Evolutionary conservation across 345 rosid genomes (phyloP).

Genomic region (Gossypium anomalum): DNA sequence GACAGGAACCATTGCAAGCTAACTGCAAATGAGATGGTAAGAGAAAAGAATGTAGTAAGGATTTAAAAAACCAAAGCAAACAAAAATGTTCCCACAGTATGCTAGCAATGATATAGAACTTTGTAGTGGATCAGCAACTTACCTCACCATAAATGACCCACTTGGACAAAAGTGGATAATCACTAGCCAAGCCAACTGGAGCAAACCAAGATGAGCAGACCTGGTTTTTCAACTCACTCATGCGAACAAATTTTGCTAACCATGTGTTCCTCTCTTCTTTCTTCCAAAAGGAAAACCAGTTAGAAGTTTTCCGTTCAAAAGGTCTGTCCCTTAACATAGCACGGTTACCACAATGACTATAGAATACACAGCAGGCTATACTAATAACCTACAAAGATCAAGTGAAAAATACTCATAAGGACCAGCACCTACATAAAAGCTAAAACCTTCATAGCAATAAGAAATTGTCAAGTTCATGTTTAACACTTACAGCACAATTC

Average conservation of each 20-base stretch:
- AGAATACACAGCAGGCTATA: constrained; percentile 94
- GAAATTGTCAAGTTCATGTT: constrained; percentile 6
- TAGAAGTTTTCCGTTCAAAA: constrained; percentile 43
- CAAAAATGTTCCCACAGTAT: neutral
- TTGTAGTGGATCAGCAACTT: constrained; percentile 10
- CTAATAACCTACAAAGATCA: constrained; percentile 69
- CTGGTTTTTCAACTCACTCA: constrained; percentile 88
- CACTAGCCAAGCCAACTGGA: constrained; percentile 98
- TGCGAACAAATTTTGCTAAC: constrained; percentile 65
- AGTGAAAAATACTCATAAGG: constrained; percentile 13
- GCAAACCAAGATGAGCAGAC: constrained; percentile 99
- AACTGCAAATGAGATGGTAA: constrained; percentile 30
- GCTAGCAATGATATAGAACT: neutral
- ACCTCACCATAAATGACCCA: constrained; percentile 99
- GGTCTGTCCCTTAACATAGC: constrained; percentile 64
- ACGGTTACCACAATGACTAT: constrained; percentile 95
- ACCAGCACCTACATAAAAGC: neutral
- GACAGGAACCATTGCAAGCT: constrained; percentile 65
- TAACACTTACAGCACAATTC: constrained; percentile 79
- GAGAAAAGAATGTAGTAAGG: constrained; percentile 3
- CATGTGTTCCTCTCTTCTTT: constrained; percentile 63
- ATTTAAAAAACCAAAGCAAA: constrained; percentile 9
- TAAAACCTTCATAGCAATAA: neutral
- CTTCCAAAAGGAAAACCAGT: constrained; percentile 70
- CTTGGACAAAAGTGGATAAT: constrained; percentile 93